Evolutionary conservation across 441 rosid species (phyloP).

Genomic region (Adansonia gregorii): DNA sequence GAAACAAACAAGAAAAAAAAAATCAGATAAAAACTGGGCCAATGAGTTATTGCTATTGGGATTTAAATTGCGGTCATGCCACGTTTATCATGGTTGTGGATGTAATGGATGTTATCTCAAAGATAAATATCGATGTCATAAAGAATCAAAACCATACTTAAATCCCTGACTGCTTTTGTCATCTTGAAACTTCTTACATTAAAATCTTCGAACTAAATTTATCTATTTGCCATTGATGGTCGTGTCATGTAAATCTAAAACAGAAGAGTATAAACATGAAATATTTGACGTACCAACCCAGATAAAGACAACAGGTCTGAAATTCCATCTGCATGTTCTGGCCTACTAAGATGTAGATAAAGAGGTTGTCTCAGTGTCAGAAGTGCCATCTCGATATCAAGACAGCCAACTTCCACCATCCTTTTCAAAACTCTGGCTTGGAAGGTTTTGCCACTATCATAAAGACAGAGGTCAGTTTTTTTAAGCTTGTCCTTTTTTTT

Average conservation of each 20-base stretch:
- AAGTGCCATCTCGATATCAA: slow-evolving; percentile 34
- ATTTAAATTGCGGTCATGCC: neutral
- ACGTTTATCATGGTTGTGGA: neutral
- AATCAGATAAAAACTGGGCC: neutral
- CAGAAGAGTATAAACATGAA: neutral
- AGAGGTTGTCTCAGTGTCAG: slow-evolving; percentile 28
- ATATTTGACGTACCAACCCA: slow-evolving; percentile 27
- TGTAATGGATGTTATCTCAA: neutral
- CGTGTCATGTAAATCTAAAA: neutral
- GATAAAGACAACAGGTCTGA: slow-evolving; percentile 24
- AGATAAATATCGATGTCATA: too few species aligned
- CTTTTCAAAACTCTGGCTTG: slow-evolving; percentile 43
- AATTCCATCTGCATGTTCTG: slow-evolving; percentile 26
- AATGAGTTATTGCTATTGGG: neutral
- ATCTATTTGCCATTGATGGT: neutral
- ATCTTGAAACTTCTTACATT: neutral
- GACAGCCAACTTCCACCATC: slow-evolving; percentile 39
- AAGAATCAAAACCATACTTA: neutral
- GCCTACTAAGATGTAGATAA: slow-evolving; percentile 23
- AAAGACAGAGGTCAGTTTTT: slow-evolving; percentile 6
- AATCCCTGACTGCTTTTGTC: neutral
- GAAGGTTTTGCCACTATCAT: slow-evolving; percentile 36
- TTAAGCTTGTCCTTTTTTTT: neutral
- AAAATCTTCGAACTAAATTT: neutral
- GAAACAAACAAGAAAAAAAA: slow-evolving; percentile 11